Evolutionary conservation across 2,329 filamentous ascomycete genomes (phyloP).

Genomic region (Calonectria montana): DNA sequence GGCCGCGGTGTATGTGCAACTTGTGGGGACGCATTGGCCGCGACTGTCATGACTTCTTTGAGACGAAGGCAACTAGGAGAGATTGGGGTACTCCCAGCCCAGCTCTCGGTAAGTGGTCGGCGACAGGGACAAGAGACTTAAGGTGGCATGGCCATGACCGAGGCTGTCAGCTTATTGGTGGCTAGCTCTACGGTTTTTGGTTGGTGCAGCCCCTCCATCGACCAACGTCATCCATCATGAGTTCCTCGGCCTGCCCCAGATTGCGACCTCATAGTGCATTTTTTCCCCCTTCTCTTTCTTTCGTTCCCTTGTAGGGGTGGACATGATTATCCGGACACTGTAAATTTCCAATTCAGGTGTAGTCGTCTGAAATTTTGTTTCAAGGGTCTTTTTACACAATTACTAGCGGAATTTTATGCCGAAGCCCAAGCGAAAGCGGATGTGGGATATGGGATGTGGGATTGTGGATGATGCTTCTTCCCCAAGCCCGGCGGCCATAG

Average conservation of each 20-base stretch:
- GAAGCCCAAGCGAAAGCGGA: slow-evolving; percentile 10
- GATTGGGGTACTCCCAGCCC: neutral
- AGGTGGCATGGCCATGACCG: slow-evolving; percentile 11
- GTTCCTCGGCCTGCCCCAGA: slow-evolving; percentile 6
- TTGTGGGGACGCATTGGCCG: slow-evolving; percentile 5
- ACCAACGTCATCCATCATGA: slow-evolving; percentile 25
- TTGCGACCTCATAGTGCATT: neutral
- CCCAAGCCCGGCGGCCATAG: slow-evolving; percentile 38
- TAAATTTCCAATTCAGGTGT: neutral
- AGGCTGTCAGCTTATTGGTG: slow-evolving; percentile 19
- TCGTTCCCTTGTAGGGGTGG: neutral
- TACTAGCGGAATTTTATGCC: neutral
- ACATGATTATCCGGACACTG: neutral
- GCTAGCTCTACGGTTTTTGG: slow-evolving; percentile 5
- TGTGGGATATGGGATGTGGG: slow-evolving; percentile 16
- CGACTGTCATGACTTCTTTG: slow-evolving; percentile 8
- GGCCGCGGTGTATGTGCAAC: slow-evolving; percentile 28
- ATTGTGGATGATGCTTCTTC: slow-evolving; percentile 29
- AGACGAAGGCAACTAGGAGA: neutral
- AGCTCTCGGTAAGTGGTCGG: neutral
- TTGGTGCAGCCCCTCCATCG: neutral
- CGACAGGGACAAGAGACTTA: neutral
- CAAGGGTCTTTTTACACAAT: neutral
- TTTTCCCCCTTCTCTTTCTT: neutral
- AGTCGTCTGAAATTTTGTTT: no score